Evolutionary conservation across 148 eudicot species (phyloP).

Genomic region (Pouteria glomerata): DNA sequence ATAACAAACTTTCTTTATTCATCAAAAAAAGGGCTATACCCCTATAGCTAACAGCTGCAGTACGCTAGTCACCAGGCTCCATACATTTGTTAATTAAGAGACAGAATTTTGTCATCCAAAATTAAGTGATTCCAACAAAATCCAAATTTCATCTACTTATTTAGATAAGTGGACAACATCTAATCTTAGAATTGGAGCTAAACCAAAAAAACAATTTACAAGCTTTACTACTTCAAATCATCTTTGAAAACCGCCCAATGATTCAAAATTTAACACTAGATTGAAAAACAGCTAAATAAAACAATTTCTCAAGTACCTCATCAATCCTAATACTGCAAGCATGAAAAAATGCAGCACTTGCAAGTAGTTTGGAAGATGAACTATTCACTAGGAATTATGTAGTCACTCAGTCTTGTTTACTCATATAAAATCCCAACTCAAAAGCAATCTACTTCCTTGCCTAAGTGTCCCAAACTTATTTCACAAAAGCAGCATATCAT

Average conservation of each 20-base stretch:
- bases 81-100: too few relatives aligned
- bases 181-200: neutral
- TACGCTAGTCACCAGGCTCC: neutral
- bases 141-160: neutral
- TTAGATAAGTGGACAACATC: neutral
- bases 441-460: neutral
- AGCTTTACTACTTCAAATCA: too few relatives aligned
- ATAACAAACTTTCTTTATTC: neutral
- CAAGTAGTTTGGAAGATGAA: neutral
- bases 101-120: too few relatives aligned
- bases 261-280: slow-evolving; percentile 1
- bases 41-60: neutral
- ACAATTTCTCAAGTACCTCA: neutral
- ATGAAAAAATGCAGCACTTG: neutral
- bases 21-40: neutral
- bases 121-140: too few relatives aligned
- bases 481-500: neutral
- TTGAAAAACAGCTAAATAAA: neutral
- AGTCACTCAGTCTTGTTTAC: neutral
- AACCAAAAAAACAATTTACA: neutral
- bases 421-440: neutral
- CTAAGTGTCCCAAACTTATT: neutral
- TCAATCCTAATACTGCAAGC: neutral
- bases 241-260: too few relatives aligned
- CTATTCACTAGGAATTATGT: neutral